Base-by-base conservation (phyloP, 805 yeast genomes). In the Metschnikowia arizonensis region DNA sequence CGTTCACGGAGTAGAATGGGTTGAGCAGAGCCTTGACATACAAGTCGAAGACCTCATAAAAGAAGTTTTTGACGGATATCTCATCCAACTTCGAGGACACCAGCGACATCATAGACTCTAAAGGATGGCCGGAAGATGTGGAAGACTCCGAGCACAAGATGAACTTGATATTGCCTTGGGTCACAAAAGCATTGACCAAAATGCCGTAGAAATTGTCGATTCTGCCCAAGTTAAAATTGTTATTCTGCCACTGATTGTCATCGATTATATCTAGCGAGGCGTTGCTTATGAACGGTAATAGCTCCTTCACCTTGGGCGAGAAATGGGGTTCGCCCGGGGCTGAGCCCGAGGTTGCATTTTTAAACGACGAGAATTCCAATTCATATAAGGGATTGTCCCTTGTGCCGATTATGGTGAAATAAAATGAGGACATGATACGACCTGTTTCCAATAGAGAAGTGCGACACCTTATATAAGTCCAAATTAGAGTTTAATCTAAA, bases 241-340 rank as follows among this genome's bases (percentile, higher is more conserved):
- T 79, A 8, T 78, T 72, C 39, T 79, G 77, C 91, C 96, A 89
- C 60, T 89, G 97, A 2, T 81, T 65, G 56, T 90, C 96, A 52
- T 93, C 97, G 0, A 93, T 81, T n/a, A 93, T 74, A 62, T 93
- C 99, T 30, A 93, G 65, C 2, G 98, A 81, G 1, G 97, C 79
- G 59, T 93, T 95, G 29, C 90, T 77, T 24, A 93, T 82, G 58
- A 89, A 91, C 18, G 97, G 97, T 53, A 85, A 82, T 30, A 91
- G 66, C 58, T 91, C 96, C 55, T 77, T 76, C 62, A 88, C 77
- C 40, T 82, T 86, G 7, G 78, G 69, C 1, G 90, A 75, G 54
- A 89, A 84, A 58, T 72, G 72, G 7, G 83, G 70, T 31, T 65
- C 66, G 0, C 95, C 95, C 0, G 72, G 69, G 3, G 61, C 47